Evolutionary conservation across 2,329 filamentous ascomycete species (phyloP), one percentile per base, ranked within the genome.

Genomic region (Catunica adiposa): DNA sequence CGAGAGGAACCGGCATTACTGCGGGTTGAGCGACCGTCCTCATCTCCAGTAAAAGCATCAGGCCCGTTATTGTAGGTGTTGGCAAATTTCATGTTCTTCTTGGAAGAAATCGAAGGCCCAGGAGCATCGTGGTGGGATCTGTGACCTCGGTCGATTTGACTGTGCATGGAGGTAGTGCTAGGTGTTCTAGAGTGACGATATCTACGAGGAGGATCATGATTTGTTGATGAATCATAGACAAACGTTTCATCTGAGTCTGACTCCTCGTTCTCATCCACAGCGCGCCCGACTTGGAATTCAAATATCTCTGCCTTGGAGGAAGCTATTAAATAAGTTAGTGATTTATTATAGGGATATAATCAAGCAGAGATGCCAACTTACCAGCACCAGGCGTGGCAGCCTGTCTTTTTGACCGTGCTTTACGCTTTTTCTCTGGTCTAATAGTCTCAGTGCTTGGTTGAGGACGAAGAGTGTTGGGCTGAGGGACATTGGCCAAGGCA

Each of bases 241-340:
- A 97, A 98, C 0, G 92, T 97, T 69, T 97, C 92, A 64, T 96
- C 92, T 1, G 90, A 97, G 67, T 98, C 92, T 5, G 90, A 96
- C 11, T 90, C 94, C 67, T 96, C 86, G 47, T 88, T 89, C 67
- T 97, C 89, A 66, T 97, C 90, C 54, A 98, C 89, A 7, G 90
- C 90, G 66, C 83, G 96, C 53, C 90, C 90, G 62, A 98, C 89
- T 66, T 94, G 94, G 62, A 89, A 89, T 71, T 97, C 92, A 66
- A 98, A 98, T 53, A 97, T 89, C 69, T 98, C 92, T 65, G 92
- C 90, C 72, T 97, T 97, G 59, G 89, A 94, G 15, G 89, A 92
- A 59, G 83, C 87, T 83, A 75, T 68, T 67, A 55, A 61, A 5
- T 14, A 20, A 38, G 5, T 47, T 22, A 46, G 47, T 53, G 8